Conservation (phyloP, 495 filamentous ascomycete genomes). For the Parachaetomium inaequale region DNA sequence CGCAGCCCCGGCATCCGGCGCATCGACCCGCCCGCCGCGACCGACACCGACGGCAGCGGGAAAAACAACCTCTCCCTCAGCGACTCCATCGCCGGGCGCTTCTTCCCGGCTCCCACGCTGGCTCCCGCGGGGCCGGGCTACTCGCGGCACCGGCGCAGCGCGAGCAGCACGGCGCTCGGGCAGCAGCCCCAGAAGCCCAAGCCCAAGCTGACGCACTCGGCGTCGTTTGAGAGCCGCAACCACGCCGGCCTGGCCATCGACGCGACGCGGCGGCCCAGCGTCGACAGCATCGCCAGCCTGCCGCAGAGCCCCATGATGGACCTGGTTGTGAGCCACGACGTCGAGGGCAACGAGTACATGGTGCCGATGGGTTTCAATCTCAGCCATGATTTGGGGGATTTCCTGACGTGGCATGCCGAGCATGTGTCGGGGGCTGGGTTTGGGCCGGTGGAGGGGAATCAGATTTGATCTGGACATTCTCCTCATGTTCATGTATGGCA, state of each 20-base stretch:
- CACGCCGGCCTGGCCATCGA: slow-evolving; percentile 24
- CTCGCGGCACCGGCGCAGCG: slow-evolving; percentile 16
- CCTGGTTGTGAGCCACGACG: slow-evolving; percentile 38
- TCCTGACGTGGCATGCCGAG: slow-evolving; percentile 48
- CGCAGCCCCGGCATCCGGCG: slow-evolving; percentile 15
- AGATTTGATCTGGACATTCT: neutral
- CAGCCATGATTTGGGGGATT: slow-evolving; percentile 51
- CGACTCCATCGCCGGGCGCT: slow-evolving; percentile 19
- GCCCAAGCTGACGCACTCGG: neutral
- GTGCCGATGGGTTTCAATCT: slow-evolving; percentile 56
- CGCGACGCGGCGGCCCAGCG: slow-evolving; percentile 18
- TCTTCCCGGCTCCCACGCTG: slow-evolving; percentile 6
- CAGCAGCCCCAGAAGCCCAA: neutral
- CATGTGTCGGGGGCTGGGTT: slow-evolving; percentile 25
- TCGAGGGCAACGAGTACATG: slow-evolving; percentile 40
- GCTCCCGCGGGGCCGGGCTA: neutral
- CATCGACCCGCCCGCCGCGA: slow-evolving; percentile 17
- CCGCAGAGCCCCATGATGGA: slow-evolving; percentile 53
- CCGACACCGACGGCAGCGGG: neutral
- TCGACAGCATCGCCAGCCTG: slow-evolving; percentile 40
- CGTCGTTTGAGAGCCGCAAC: slow-evolving; percentile 6
- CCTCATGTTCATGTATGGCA: too few relatives aligned
- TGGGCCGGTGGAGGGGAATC: neutral
- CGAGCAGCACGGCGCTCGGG: slow-evolving; percentile 17
- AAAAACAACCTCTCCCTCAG: neutral